Evolutionary conservation across 1,284 basidiomycete species (phyloP).

Genomic region (Pyrrhoderma noxium): DNA sequence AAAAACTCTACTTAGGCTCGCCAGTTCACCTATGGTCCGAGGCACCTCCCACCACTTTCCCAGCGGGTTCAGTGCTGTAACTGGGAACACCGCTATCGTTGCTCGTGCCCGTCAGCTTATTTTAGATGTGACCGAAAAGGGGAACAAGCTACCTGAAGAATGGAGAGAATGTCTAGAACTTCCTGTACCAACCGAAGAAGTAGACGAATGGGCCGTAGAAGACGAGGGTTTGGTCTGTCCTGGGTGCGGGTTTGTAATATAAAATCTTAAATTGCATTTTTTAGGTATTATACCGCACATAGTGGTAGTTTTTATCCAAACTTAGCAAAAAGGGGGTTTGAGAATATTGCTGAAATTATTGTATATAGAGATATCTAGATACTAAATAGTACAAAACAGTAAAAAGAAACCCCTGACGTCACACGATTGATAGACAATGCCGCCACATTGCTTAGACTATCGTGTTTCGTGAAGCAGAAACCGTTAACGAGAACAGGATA

Average conservation of each 20-base stretch:
- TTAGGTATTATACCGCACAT: too few relatives aligned
- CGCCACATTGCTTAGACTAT: too few relatives aligned
- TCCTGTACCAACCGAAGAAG: neutral
- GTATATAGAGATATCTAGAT: too few relatives aligned
- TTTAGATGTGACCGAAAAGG: neutral
- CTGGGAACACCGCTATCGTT: slow-evolving; percentile 10
- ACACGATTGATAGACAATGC: too few relatives aligned
- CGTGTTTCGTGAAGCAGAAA: too few relatives aligned
- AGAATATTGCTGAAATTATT: too few relatives aligned
- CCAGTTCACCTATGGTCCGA: slow-evolving; percentile 13
- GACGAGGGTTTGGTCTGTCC: slow-evolving; percentile 12
- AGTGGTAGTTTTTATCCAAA: too few relatives aligned
- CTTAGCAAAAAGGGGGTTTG: too few relatives aligned
- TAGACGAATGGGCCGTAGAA: slow-evolving; percentile 5
- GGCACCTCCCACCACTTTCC: slow-evolving; percentile 1
- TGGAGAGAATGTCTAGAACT: slow-evolving; percentile 1
- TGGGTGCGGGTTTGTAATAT: slow-evolving; percentile 8
- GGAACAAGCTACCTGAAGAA: neutral
- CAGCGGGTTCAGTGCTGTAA: neutral
- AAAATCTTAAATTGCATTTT: too few relatives aligned
- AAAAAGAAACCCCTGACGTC: too few relatives aligned
- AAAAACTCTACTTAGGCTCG: slow-evolving; percentile 8
- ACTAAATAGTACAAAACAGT: too few relatives aligned
- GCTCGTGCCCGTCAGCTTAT: slow-evolving; percentile 7
- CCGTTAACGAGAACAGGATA: too few relatives aligned